Base-by-base conservation (phyloP, 306 rosid species). In the Citrullus amarus region DNA sequence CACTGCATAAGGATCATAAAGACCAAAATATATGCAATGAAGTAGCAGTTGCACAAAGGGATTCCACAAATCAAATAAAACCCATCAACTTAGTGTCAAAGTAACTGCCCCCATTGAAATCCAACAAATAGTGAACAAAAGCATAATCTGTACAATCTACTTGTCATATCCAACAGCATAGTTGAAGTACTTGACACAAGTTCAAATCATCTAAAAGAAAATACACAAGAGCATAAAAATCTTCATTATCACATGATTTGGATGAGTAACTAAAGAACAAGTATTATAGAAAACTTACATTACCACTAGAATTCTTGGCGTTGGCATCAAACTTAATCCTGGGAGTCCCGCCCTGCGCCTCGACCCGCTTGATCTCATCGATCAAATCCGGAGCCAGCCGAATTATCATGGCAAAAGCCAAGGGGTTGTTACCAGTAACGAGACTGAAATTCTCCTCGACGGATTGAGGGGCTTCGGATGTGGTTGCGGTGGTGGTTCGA, bases 311-410 rank as follows among this genome's bases (percentile, higher is more conserved):
- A 81, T 86, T 88, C 12, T 84, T 82, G 0, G 89, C 89, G 16
- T 84, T 48, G 30, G 92, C 41, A 43, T 86, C 97, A 78, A 91
- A 95, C 80, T 95, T 95, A 86, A 95, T 86, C 39, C 93, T 86
- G 46, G 99, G 87, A 78, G 86, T 85, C 30, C 97, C 97, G 50
- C 92, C 97, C 57, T 85, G 91, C 57, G 93, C 86, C 79, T 95
- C 99, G 63, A 87, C 86, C 79, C 99, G 99, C 88, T 81, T 92
- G 96, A 95, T 92, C 93, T 92, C 97, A 28, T 95, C 97, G 14
- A 91, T 91, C 83, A 92, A 87, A 84, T 92, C 90, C 3, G 99
- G 99, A 9, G 88, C 92, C 43, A 95, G 82, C 39, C 89, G 82
- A 72, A 95, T 95, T 78, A 92, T 91, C 97, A 92, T 90, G 10